A percentile compares a stretch with the other conserved stretches of the same genome.
Conservation (phyloP, 2,329 filamentous ascomycete genomes). For the Cladorrhinum sp. region DNA sequence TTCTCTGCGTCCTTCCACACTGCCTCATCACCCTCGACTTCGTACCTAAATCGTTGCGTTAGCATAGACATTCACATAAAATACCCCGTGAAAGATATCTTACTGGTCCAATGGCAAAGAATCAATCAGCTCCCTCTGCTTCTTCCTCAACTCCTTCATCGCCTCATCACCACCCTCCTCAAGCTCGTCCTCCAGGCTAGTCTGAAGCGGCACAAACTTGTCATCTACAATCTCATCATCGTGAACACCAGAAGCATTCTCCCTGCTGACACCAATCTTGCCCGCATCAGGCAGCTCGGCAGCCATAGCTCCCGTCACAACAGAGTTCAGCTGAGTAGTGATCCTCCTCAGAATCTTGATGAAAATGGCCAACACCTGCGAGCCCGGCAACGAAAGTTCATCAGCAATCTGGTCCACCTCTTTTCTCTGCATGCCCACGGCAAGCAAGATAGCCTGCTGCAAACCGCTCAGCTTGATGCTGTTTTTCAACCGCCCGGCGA, state of each 20-base stretch:
- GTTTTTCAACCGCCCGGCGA: slow-evolving; percentile 68
- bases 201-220: slow-evolving; percentile 68
- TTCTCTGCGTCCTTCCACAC: slow-evolving; percentile 72
- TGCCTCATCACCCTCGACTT: slow-evolving; percentile 59
- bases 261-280: slow-evolving; percentile 55
- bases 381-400: slow-evolving; percentile 70
- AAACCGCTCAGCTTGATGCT: slow-evolving; percentile 73
- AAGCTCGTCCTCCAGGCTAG: slow-evolving; percentile 74
- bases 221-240: slow-evolving; percentile 66
- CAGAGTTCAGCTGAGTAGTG: slow-evolving; percentile 68
- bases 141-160: slow-evolving; percentile 65
- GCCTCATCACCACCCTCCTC: slow-evolving; percentile 79
- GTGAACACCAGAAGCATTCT: slow-evolving; percentile 60
- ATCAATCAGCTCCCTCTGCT: slow-evolving; percentile 86
- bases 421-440: slow-evolving; percentile 87
- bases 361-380: slow-evolving; percentile 92
- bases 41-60: slow-evolving; percentile 47
- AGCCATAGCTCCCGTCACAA: slow-evolving; percentile 72
- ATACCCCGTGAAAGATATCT: slow-evolving; percentile 34
- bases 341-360: slow-evolving; percentile 93
- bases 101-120: slow-evolving; percentile 84
- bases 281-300: slow-evolving; percentile 60
- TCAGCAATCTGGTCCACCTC: slow-evolving; percentile 75
- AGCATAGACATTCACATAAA: slow-evolving; percentile 9
- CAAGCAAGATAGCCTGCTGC: slow-evolving; percentile 84